A percentile compares a stretch with the other conserved stretches of the same genome.
Evolutionary conservation across 441 rosid species (phyloP).

Genomic region (Populus hybrid): DNA sequence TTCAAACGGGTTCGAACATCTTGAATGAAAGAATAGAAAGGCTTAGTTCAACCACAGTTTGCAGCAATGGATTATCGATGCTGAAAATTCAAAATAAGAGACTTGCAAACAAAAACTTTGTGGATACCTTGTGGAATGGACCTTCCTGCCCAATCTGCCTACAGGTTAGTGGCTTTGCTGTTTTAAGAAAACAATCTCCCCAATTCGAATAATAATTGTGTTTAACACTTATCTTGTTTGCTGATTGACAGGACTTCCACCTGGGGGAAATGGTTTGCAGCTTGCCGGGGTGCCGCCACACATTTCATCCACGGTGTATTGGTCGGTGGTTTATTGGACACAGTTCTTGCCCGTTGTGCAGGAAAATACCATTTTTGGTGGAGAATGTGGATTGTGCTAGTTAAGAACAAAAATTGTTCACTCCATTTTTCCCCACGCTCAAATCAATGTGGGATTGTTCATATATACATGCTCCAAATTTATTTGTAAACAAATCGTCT

Average conservation of each 20-base stretch:
- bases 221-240: neutral
- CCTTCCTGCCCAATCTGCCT: slow-evolving; percentile 40
- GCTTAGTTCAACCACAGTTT: slow-evolving; percentile 1
- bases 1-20: slow-evolving; percentile 6
- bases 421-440: neutral
- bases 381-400: neutral
- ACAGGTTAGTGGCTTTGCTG: slow-evolving; percentile 24
- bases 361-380: slow-evolving; percentile 10
- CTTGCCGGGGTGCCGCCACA: slow-evolving; percentile 35
- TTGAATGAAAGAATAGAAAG: slow-evolving; percentile 8
- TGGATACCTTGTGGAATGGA: slow-evolving; percentile 27
- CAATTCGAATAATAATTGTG: neutral
- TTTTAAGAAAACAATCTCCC: neutral
- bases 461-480: neutral
- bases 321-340: slow-evolving; percentile 26
- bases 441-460: neutral
- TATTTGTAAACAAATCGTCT: neutral
- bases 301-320: slow-evolving; percentile 32
- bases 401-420: neutral
- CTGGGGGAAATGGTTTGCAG: slow-evolving; percentile 19
- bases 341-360: slow-evolving; percentile 42
- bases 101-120: slow-evolving; percentile 10
- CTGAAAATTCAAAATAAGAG: slow-evolving; percentile 7
- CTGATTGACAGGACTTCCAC: slow-evolving; percentile 31
- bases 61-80: neutral